phyloP scores from a whole-genome alignment of 1,284 basidiomycete species.

The Marasmius sp. region DNA sequence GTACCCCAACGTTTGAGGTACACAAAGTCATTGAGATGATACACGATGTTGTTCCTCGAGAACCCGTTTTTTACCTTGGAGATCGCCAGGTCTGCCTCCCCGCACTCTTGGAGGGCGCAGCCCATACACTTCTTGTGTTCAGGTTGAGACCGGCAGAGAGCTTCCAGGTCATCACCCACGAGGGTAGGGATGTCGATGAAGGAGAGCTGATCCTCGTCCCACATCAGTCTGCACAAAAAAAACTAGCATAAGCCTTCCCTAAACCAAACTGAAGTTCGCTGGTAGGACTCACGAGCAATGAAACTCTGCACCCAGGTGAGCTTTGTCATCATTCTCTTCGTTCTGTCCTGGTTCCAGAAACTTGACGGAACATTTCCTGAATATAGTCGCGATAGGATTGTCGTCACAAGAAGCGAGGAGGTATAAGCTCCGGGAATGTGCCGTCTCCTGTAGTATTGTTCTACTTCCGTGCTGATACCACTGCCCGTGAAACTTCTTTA shows the following conservation, averaged over 20 bases:
- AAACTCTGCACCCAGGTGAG: constrained; percentile 46
- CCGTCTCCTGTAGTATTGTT: constrained; percentile 61
- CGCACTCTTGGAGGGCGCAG: constrained; percentile 38
- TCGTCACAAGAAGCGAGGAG: constrained; percentile 54
- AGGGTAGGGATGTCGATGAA: constrained; percentile 42
- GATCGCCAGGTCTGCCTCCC: constrained; percentile 18
- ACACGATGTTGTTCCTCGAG: constrained; percentile 28
- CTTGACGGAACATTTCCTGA: constrained; percentile 51
- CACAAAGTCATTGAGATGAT: not conserved
- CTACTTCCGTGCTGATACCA: constrained; percentile 68
- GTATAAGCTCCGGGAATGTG: constrained; percentile 59
- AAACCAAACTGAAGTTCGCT: constrained; percentile 6
- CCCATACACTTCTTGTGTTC: constrained; percentile 42
- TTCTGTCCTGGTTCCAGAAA: constrained; percentile 38
- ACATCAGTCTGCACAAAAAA: constrained; percentile 35
- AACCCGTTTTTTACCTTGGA: not conserved
- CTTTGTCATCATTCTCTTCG: constrained; percentile 42
- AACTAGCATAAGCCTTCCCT: not conserved
- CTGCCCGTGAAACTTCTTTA: constrained; percentile 59
- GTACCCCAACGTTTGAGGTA: not conserved
- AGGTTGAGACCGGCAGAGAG: constrained; percentile 31
- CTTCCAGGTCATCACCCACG: constrained; percentile 22
- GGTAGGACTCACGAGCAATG: constrained; percentile 45
- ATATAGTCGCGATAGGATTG: constrained; percentile 49
- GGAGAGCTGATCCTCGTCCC: constrained; percentile 42